Conservation (phyloP, 495 filamentous ascomycete genomes). For the Penicillium coprophilum region DNA sequence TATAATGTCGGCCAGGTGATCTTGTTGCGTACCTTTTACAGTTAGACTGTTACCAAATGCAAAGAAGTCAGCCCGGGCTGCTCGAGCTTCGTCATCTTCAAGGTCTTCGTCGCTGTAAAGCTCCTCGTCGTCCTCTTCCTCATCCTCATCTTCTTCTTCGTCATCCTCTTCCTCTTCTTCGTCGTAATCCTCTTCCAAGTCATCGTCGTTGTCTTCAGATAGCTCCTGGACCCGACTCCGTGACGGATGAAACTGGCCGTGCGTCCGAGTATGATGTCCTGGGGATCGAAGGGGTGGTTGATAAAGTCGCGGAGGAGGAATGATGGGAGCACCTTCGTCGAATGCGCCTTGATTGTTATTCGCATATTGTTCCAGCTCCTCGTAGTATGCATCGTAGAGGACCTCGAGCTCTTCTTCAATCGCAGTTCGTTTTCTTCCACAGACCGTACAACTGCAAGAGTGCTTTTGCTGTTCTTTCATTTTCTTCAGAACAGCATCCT, state of each 20-base stretch:
- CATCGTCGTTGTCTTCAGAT: slow-evolving; percentile 67
- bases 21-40: slow-evolving; percentile 75
- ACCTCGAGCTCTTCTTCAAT: slow-evolving; percentile 99
- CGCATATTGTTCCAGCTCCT: slow-evolving; percentile 95
- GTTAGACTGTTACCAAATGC: slow-evolving; percentile 96
- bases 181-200: slow-evolving; percentile 54
- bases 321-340: slow-evolving; percentile 59
- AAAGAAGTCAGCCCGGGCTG: slow-evolving; percentile 74
- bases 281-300: slow-evolving; percentile 44
- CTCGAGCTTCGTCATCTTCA: slow-evolving; percentile 52
- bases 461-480: slow-evolving; percentile 99
- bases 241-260: slow-evolving; percentile 51
- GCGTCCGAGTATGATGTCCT: slow-evolving; percentile 44
- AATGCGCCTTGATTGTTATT: slow-evolving; percentile 75
- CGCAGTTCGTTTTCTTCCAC: slow-evolving; percentile 91
- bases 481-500: slow-evolving; percentile 95
- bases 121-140: slow-evolving; percentile 51
- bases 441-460: slow-evolving; percentile 96
- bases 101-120: slow-evolving; percentile 57
- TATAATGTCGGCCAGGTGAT: neutral
- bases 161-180: slow-evolving; percentile 56
- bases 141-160: slow-evolving; percentile 55
- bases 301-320: slow-evolving; percentile 61
- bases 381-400: slow-evolving; percentile 99
- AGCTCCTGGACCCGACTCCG: slow-evolving; percentile 59